These are phyloP conservation scores for Thielaviopsis euricoi DNA, from an alignment of 2,329 filamentous ascomycete species.

Conservation along the genomic window DNA sequence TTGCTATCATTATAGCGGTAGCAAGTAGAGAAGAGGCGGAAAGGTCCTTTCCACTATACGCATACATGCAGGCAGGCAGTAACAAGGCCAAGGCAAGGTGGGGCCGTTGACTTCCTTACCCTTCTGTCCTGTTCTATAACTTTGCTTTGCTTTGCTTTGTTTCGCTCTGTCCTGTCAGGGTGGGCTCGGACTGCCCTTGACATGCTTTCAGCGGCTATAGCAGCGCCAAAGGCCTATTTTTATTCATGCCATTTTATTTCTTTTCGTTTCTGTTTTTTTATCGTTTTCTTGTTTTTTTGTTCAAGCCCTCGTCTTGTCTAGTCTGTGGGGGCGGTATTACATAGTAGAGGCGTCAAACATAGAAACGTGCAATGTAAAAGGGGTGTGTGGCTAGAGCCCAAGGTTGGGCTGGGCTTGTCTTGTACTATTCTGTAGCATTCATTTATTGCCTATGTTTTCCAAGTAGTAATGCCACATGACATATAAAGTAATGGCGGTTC, in stretches of 20 bases:
- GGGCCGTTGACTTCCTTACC: background rate
- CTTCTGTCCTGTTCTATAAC: constrained; percentile 1
- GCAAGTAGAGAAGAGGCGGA: background rate
- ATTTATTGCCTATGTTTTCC: background rate
- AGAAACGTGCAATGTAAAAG: background rate
- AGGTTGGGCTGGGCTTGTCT: background rate
- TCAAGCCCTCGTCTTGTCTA: no score
- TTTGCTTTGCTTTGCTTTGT: no score
- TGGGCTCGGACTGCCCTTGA: background rate
- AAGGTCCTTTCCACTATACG: background rate
- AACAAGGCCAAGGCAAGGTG: background rate
- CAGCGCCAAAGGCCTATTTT: no score
- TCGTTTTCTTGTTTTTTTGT: no score
- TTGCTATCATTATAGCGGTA: no score
- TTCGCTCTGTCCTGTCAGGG: no score
- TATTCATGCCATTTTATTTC: no score
- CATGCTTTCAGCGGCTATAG: no score
- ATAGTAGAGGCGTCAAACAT: background rate
- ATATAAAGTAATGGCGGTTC: no score
- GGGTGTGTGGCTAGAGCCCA: background rate
- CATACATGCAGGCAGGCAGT: no score
- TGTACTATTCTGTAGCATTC: background rate
- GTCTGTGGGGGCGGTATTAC: background rate
- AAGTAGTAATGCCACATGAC: background rate
- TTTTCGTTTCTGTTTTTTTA: no score